Conservation (phyloP, 495 filamentous ascomycete species). For the Antarctomyces pellizariae region DNA sequence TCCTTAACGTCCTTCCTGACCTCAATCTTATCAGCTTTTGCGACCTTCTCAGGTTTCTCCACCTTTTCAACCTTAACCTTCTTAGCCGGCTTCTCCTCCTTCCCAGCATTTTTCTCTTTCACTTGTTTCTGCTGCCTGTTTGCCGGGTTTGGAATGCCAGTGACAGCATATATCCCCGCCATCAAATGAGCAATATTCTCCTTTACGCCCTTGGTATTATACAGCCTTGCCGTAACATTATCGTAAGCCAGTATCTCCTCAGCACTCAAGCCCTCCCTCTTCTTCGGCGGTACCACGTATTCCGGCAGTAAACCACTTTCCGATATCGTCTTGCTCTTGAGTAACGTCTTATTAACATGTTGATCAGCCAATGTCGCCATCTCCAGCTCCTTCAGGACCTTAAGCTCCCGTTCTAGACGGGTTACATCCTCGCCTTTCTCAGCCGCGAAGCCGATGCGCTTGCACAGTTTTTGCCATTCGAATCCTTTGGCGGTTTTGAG, state of each 20-base stretch:
- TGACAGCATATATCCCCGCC: slow-evolving; percentile 30
- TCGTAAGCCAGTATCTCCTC: slow-evolving; percentile 22
- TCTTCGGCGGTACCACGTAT: slow-evolving; percentile 25
- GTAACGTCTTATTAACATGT: slow-evolving; percentile 54
- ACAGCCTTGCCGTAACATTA: slow-evolving; percentile 68
- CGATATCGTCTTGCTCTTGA: slow-evolving; percentile 46
- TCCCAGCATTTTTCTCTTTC: slow-evolving; percentile 10
- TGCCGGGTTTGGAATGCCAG: slow-evolving; percentile 25
- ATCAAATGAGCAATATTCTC: slow-evolving; percentile 38
- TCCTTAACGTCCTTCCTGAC: slow-evolving; percentile 5
- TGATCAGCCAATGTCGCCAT: slow-evolving; percentile 35
- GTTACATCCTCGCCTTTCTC: slow-evolving; percentile 23
- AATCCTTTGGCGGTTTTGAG: slow-evolving; percentile 68
- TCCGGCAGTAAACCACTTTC: slow-evolving; percentile 21
- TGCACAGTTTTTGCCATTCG: slow-evolving; percentile 69
- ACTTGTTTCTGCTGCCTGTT: slow-evolving; percentile 11
- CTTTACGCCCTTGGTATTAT: slow-evolving; percentile 51
- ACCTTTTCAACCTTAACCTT: slow-evolving; percentile 5
- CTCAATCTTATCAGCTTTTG: slow-evolving; percentile 1
- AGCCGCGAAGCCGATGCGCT: slow-evolving; percentile 44
- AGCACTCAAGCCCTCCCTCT: slow-evolving; percentile 20
- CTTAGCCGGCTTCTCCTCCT: slow-evolving; percentile 7
- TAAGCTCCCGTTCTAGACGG: slow-evolving; percentile 48
- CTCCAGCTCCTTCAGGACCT: slow-evolving; percentile 57
- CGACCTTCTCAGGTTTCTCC: slow-evolving; percentile 10